Base-by-base conservation (phyloP, 176 grass and related monocot genomes). In the Oryza brachyantha region DNA sequence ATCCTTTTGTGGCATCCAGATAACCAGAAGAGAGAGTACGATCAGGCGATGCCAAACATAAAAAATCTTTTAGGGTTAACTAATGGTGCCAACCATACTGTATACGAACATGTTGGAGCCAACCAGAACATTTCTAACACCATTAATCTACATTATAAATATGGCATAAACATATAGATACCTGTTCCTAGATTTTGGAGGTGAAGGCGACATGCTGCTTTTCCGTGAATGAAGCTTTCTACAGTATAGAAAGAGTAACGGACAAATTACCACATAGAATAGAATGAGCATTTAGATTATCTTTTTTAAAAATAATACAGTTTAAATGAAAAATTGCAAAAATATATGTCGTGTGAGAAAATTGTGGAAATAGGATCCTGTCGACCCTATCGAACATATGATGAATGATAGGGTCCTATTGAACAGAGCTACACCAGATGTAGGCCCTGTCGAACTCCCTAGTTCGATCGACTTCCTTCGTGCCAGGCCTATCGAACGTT, bases 151-250 rank as follows among this genome's bases (percentile, higher is more conserved):
- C 38, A 80, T 31, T 74, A 36, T 35, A 61, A 10, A 74, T 39
- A 74, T 40, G 24, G 29, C 13, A 10, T 40, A 17, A 61, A 41
- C 52, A 88, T 31, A 76, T 11, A 62, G 16, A 59, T 88, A 94
- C 92, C 92, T 91, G 76, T 67, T 86, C 81, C 80, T 91, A 74
- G 88, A 90, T 76, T 84, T 91, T 80, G 79, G 81, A 54, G 92
- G 88, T 70, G 88, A 94, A 14, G 88, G 92, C 21, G 92, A 94
- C 52, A 76, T 72, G 65, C 83, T 88, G 21, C 69, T 75, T 83
- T 74, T 88, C 50, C 7, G 57, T 2, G 83, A 94, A 72, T 91
- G 88, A 66, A 83, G 55, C 68, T 88, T 91, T 87, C 92, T 94
- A 75, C 17, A 86, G 5, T 58, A 85, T 12, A 84, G 27, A 77